Conservation (phyloP, 2,329 filamentous ascomycete species). For the Beauveria brongniartii region DNA sequence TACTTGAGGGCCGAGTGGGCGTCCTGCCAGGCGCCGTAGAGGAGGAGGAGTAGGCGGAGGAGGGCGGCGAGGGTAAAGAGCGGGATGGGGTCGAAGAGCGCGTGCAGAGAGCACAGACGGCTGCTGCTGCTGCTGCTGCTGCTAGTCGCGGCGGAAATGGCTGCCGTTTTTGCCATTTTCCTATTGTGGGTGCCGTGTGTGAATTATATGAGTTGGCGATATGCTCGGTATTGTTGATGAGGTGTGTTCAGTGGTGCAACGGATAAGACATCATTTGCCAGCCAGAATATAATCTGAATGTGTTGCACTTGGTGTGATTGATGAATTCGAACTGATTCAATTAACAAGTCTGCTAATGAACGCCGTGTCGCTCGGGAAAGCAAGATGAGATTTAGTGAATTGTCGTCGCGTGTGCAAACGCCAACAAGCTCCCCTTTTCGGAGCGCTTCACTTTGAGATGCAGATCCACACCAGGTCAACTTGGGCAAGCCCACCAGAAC, state of each 20-base stretch:
- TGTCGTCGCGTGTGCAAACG: background rate
- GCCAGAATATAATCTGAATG: background rate
- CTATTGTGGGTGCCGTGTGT: background rate
- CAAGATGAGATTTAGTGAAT: background rate
- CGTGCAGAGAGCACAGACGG: conserved; percentile 10
- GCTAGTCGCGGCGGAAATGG: background rate
- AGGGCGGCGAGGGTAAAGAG: conserved; percentile 51
- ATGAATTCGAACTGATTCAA: background rate
- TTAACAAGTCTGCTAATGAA: background rate
- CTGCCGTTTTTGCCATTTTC: background rate
- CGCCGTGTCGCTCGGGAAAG: too few species aligned
- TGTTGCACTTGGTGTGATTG: background rate
- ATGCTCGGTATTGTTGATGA: background rate
- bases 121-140: background rate
- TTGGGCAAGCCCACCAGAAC: background rate
- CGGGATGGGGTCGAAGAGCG: conserved; percentile 29
- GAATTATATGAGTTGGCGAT: background rate
- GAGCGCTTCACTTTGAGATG: background rate
- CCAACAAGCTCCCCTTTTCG: conserved; percentile 2
- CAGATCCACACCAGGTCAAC: background rate
- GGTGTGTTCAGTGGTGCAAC: background rate
- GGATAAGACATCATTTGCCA: background rate
- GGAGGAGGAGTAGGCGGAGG: conserved; percentile 64
- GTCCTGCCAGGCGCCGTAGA: conserved; percentile 92
- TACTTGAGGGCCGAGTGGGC: conserved; percentile 89